Base-by-base conservation (phyloP, 2,329 filamentous ascomycete species). In the Nemania abortiva region DNA sequence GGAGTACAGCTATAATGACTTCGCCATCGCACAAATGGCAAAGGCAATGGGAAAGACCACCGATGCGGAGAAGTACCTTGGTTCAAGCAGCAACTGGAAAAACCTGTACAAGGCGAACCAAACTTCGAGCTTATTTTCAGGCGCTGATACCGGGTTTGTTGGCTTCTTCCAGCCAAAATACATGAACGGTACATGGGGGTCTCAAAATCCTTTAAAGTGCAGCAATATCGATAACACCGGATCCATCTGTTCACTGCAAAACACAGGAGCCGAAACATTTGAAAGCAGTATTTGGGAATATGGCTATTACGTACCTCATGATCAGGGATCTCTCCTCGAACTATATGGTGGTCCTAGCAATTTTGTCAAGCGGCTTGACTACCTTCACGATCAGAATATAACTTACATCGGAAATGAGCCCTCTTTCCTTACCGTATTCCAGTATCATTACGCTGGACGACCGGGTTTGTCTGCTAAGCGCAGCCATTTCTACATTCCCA, bases 1-100 rank as follows among this genome's bases (percentile, higher is more conserved):
- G 0, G 92, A 94, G 77, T 95, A 95, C 77, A 88, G 90, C 6
- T 94, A 94, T 79, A 89, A 94, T 71, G 92, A 94, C 80, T 95
- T 89, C 74, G 89, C 88, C 71, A 89, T 92, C 64, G 84, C 89
- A 0, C 83, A 88, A 55, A 87, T 93, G 65, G 90, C 91, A 0
- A 83, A 84, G 10, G 83, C 81, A 0, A 77, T 92, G 47, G 88
- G 87, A 1, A 83, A 87, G 13, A 81, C 82, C 2, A 79, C 77
- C 0, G 91, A 92, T 57, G 82, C 84, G 27, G 82, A 87, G 59
- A 90, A 87, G 75, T 94, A 93, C 68, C 75, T 87, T 0, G 78
- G 78, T 0, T 86, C 89, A 0, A 88, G 89, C 61, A 82, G 81
- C 0, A 90, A 92, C 76, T 94, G 91, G 91, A 81, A 84, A 68